Evolutionary conservation across 768 basidiomycete species (phyloP).

Genomic region (Coprinopsis marcescibilis): DNA sequence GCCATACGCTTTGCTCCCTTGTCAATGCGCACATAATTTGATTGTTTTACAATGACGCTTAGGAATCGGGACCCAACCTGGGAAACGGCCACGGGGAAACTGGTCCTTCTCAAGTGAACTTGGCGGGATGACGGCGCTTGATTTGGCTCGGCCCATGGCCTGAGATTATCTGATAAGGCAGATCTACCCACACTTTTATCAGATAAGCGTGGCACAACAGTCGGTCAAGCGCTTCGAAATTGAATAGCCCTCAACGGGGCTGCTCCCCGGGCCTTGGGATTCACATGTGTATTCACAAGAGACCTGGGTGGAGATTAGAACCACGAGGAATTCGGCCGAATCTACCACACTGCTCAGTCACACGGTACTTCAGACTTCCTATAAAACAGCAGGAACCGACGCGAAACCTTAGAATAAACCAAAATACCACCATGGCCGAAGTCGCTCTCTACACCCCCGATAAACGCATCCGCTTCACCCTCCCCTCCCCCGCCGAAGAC

Average conservation of each 20-base stretch:
- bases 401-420: too few species aligned
- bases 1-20: too few species aligned
- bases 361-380: neutral
- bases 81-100: too few species aligned
- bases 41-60: neutral
- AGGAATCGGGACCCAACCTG: neutral
- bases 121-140: neutral
- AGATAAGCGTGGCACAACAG: neutral
- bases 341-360: neutral
- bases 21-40: too few species aligned
- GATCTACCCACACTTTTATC: neutral
- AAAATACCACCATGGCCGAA: constrained; percentile 17
- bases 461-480: constrained; percentile 28
- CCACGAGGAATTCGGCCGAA: neutral
- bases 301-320: too few species aligned
- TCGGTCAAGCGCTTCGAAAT: neutral
- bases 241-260: neutral
- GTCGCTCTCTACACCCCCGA: constrained; percentile 26
- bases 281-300: neutral
- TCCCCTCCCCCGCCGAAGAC: constrained; percentile 31
- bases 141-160: neutral
- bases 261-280: neutral
- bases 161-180: neutral
- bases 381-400: neutral
- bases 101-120: too few species aligned